phyloP scores from a whole-genome alignment of 2,329 filamentous ascomycete species.

The Beauveria bassiana region DNA sequence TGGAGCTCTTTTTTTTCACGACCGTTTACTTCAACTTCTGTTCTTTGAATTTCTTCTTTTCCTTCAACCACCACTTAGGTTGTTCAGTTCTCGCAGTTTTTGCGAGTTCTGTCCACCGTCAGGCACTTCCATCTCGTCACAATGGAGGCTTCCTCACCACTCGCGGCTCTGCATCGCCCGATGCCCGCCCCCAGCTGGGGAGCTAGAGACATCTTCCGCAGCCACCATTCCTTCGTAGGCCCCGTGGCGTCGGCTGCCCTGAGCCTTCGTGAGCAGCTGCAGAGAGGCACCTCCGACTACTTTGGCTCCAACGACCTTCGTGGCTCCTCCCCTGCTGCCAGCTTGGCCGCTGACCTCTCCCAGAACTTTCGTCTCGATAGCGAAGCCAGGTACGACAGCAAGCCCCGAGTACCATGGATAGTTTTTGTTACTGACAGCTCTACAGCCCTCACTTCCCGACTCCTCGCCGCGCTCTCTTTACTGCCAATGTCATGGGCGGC shows the following conservation, averaged over 20 bases:
- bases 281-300: conserved; percentile 60
- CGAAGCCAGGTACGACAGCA: conserved; percentile 61
- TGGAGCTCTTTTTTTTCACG: conserved; percentile 12
- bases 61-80: conserved; percentile 12
- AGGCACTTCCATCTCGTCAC: conserved; percentile 16
- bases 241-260: conserved; percentile 51
- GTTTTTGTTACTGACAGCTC: not conserved
- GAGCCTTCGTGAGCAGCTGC: conserved; percentile 70
- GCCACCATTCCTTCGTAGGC: conserved; percentile 41
- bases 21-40: conserved; percentile 7
- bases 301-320: conserved; percentile 71
- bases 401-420: not conserved
- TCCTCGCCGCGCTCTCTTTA: conserved; percentile 34
- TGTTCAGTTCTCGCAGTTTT: conserved; percentile 11
- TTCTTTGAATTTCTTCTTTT: not conserved
- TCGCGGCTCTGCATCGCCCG: conserved; percentile 84
- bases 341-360: conserved; percentile 85
- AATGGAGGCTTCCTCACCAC: conserved; percentile 91
- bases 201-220: conserved; percentile 43
- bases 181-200: conserved; percentile 54
- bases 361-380: conserved; percentile 94
- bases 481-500: conserved; percentile 29
- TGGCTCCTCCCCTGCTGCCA: conserved; percentile 85
- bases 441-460: conserved; percentile 34
- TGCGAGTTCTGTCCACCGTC: conserved; percentile 8